phyloP scores from a whole-genome alignment of 148 eudicot species.

The Gaultheria prostrata region DNA sequence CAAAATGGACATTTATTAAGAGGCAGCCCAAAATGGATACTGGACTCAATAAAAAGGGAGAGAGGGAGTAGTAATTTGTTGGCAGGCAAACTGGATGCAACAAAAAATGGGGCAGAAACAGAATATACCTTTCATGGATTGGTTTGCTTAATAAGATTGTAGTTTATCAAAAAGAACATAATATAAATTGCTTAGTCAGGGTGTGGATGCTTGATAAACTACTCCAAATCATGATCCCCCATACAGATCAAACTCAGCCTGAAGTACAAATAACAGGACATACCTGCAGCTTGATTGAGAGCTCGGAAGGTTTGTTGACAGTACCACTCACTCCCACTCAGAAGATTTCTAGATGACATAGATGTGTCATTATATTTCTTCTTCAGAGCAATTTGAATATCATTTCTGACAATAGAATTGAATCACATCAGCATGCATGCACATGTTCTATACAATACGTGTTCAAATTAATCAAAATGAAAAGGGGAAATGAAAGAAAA shows the following conservation, averaged over 20 bases:
- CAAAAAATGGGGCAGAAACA: conserved; percentile 2
- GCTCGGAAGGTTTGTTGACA: conserved; percentile 98
- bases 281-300: conserved; percentile 98
- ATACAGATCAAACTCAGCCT: conserved; percentile 14
- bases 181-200: background rate
- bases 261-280: background rate
- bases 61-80: background rate
- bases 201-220: background rate
- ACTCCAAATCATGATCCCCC: background rate
- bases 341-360: conserved; percentile 64
- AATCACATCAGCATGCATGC: conserved; percentile 17
- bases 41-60: too few relatives aligned
- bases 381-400: conserved; percentile 78
- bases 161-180: too few relatives aligned
- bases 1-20: too few relatives aligned
- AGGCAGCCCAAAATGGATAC: background rate
- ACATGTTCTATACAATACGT: background rate
- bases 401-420: conserved; percentile 55
- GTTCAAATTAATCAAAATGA: conserved; percentile 11
- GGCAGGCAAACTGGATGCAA: background rate
- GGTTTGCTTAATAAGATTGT: too few relatives aligned
- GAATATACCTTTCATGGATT: too few relatives aligned
- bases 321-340: conserved; percentile 91
- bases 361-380: conserved; percentile 82
- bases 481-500: background rate